Percentiles rank a stretch among this genome's conserved stretches.
Evolutionary conservation across 495 filamentous ascomycete species (phyloP).

Genomic region (Neurospora sp.): DNA sequence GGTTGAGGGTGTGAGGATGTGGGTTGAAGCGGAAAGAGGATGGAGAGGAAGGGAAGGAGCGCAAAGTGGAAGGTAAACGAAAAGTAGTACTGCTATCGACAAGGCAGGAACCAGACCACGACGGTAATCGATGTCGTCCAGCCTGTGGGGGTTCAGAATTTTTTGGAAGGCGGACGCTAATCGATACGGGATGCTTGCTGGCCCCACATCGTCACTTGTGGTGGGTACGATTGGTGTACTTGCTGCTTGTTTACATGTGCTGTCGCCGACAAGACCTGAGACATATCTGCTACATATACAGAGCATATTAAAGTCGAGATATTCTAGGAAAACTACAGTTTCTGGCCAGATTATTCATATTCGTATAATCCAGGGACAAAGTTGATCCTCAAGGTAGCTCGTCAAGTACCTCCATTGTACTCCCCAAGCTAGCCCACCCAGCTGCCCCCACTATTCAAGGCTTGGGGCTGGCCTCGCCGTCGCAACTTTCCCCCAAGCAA

Average conservation of each 20-base stretch:
- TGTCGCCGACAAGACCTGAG: background rate
- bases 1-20: background rate
- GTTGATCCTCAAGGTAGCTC: background rate
- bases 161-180: background rate
- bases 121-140: background rate
- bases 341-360: too few relatives aligned
- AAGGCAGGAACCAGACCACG: background rate
- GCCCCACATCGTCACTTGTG: background rate
- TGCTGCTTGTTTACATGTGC: background rate
- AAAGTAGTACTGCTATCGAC: background rate
- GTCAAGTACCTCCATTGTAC: background rate
- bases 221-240: background rate
- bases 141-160: background rate
- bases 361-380: rapidly evolving
- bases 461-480: background rate
- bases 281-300: too few relatives aligned
- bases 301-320: too few relatives aligned
- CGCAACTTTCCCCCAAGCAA: background rate
- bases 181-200: background rate
- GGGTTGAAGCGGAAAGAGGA: background rate
- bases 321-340: background rate
- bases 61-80: background rate
- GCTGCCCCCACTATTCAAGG: background rate
- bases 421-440: background rate
- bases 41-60: background rate